These are phyloP conservation scores for Lecanicillium sp. DNA, from an alignment of 2,329 filamentous ascomycete species.

Conservation along the genomic window DNA sequence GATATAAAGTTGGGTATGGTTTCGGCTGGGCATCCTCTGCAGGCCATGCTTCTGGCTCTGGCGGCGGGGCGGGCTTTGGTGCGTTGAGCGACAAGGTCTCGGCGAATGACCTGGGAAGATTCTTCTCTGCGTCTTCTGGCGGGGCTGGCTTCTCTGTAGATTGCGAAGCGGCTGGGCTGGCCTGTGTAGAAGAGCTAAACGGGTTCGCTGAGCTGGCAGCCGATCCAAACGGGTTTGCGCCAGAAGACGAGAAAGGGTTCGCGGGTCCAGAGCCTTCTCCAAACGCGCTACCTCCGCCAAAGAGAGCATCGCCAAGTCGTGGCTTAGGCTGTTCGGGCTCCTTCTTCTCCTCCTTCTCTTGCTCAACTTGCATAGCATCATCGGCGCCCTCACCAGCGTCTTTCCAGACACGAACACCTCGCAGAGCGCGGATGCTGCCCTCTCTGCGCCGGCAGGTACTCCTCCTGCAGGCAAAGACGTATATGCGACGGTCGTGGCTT, in stretches of 20 bases:
- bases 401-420: conserved; percentile 54
- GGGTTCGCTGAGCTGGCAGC: conserved; percentile 28
- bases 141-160: conserved; percentile 11
- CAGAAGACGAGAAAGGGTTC: conserved; percentile 53
- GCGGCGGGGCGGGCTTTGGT: conserved; percentile 20
- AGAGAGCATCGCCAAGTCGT: conserved; percentile 58
- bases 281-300: conserved; percentile 54
- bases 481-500: conserved; percentile 78
- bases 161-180: conserved; percentile 23
- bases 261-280: conserved; percentile 25
- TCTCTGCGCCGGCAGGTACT: conserved; percentile 74
- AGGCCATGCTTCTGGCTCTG: conserved; percentile 68
- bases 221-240: too few species aligned
- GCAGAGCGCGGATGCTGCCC: conserved; percentile 69
- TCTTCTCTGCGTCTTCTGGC: conserved; percentile 11
- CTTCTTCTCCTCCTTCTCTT: conserved; percentile 23
- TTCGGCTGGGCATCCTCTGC: conserved; percentile 51
- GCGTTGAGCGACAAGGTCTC: conserved; percentile 69
- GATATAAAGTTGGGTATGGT: conserved; percentile 69
- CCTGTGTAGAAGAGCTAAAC: conserved; percentile 29
- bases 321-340: conserved; percentile 24
- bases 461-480: conserved; percentile 73
- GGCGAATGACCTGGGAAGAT: conserved; percentile 56
- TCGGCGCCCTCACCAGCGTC: conserved; percentile 22
- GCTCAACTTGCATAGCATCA: conserved; percentile 12